phyloP scores from a whole-genome alignment of 2,329 filamentous ascomycete species.

The Raffaelea deltoideospora region DNA sequence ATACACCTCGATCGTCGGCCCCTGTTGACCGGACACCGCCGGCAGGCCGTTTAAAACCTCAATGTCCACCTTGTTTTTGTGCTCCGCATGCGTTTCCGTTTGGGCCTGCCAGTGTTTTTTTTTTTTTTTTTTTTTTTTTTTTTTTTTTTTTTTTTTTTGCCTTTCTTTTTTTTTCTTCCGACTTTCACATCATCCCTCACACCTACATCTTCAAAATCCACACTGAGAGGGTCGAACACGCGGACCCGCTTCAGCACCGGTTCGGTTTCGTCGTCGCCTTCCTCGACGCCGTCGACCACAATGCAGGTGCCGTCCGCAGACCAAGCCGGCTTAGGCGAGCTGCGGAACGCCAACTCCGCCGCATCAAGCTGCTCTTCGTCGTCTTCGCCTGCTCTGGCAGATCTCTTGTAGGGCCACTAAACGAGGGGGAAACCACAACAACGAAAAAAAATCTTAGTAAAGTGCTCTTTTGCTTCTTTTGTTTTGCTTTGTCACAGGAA shows the following conservation, averaged over 20 bases:
- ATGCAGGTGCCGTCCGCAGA: constrained; percentile 53
- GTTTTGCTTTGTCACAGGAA: neutral
- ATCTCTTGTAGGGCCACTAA: constrained; percentile 80
- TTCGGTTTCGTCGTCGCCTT: constrained; percentile 3
- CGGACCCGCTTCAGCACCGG: constrained; percentile 10
- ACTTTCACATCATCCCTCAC: no score
- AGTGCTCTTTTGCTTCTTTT: constrained; percentile 11
- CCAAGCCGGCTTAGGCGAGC: constrained; percentile 67
- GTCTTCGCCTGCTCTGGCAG: constrained; percentile 50
- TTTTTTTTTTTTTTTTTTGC: constrained; percentile 1
- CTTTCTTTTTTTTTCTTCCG: neutral
- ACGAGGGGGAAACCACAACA: no score
- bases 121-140: neutral
- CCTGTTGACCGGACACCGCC: constrained; percentile 30
- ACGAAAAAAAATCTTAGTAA: constrained; percentile 29
- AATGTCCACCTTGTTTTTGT: constrained; percentile 41
- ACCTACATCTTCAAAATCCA: constrained; percentile 2
- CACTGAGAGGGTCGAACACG: constrained; percentile 1
- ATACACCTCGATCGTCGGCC: constrained; percentile 26
- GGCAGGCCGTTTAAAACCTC: constrained; percentile 43
- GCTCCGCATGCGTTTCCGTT: constrained; percentile 16
- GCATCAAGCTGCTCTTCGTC: constrained; percentile 46
- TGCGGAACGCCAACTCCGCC: constrained; percentile 53
- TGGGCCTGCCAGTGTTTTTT: constrained; percentile 20
- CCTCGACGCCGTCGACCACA: constrained; percentile 2